Evolutionary conservation across 495 filamentous ascomycete genomes (phyloP), one percentile per base, ranked within the genome.

Genomic region (Daldinia decipiens): DNA sequence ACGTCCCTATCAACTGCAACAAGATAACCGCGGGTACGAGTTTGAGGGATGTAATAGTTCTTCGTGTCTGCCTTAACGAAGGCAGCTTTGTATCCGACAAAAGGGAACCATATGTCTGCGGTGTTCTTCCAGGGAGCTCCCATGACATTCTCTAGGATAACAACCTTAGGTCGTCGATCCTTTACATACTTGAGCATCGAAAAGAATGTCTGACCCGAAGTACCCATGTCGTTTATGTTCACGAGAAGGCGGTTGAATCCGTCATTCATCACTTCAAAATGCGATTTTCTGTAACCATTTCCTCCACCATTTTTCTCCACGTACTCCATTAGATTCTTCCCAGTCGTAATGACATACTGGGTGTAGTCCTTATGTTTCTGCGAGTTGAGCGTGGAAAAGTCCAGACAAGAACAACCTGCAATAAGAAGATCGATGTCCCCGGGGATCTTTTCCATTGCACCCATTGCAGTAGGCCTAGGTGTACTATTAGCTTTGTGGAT

Each of bases 11-110:
- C 83, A 11, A 93, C 70, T 27, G 87, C 89, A 31, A 93, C 77
- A 76, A 95, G 85, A 72, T 95, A 97, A 5, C 88, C 87, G 47
- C 93, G 84, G 34, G 82, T 81, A 1, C 93, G 82, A 5, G 93
- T 97, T 39, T 97, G 93, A 0, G 93, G 93, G 2, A 96, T 79
- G 53, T 93, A 94, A 73, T 85, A 95, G 0, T 91, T 72, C 74
- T 95, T 95, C 1, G 89, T 90, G 70, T 97, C 92, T 0, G 92
- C 72, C 2, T 47, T 69, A 5, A 76, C 65, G 13, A 77, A 79
- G 5, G 68, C 65, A 1, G 84, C 82, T 1, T 81, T 70, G 73
- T 95, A 97, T 13, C 83, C 86, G 21, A 87, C 78, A 4, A 79
- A 75, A 0, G 79, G 68, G 77, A 89, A 88, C 26, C 84, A 76